These are phyloP conservation scores for Melanomma pulvis-pyrius DNA, from an alignment of 495 filamentous ascomycete species.

Conservation along the genomic window DNA sequence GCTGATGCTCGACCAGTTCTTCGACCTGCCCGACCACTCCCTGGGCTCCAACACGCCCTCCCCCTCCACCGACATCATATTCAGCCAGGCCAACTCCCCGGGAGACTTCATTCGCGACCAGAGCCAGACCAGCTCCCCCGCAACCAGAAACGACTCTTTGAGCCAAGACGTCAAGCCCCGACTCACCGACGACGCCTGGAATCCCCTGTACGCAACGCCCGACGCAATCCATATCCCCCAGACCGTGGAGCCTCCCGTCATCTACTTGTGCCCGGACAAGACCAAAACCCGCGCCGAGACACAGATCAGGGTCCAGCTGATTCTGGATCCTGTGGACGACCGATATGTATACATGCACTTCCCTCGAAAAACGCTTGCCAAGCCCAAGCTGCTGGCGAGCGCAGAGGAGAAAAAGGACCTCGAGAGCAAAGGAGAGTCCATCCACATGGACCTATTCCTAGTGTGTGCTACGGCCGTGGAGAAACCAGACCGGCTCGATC, in stretches of 20 bases:
- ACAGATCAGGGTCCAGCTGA: slow-evolving; percentile 28
- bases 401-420: slow-evolving; percentile 17
- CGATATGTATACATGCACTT: slow-evolving; percentile 16
- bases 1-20: background rate
- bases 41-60: slow-evolving; percentile 13
- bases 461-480: slow-evolving; percentile 28
- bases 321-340: slow-evolving; percentile 20
- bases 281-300: slow-evolving; percentile 33
- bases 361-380: slow-evolving; percentile 28
- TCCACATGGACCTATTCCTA: slow-evolving; percentile 16
- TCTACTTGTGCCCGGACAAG: slow-evolving; percentile 19
- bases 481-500: slow-evolving; percentile 6
- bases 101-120: slow-evolving; percentile 16
- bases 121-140: slow-evolving; percentile 23
- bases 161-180: background rate
- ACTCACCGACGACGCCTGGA: background rate
- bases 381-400: slow-evolving; percentile 28
- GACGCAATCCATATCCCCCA: slow-evolving; percentile 19
- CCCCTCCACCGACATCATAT: slow-evolving; percentile 19
- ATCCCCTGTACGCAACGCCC: slow-evolving; percentile 2
- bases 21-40: background rate
- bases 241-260: background rate
- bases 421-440: background rate
- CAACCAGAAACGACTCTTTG: slow-evolving; percentile 1
- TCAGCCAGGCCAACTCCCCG: slow-evolving; percentile 31